Evolutionary conservation across 495 filamentous ascomycete genomes (phyloP), one percentile per base, ranked within the genome.

Genomic region (Gamarada debralockiae): DNA sequence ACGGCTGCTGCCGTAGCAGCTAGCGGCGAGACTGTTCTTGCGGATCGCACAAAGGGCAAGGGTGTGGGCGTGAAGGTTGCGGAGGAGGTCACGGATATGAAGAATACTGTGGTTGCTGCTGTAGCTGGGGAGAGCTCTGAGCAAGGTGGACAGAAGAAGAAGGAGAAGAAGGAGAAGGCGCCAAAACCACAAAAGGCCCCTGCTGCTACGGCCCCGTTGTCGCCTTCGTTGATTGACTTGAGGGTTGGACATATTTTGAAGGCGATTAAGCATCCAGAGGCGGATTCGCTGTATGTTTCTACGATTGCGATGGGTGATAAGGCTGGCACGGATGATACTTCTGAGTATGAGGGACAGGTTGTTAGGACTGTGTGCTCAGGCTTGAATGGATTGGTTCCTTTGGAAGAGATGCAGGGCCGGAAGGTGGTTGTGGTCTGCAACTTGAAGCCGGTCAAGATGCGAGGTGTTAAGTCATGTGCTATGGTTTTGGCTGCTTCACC

Each of bases 401-500:
- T 98, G 46, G 89, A 84, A 70, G 90, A 95, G 70, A 96, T 98
- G 95, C 93, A 98, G 69, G 82, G 79, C 63, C 86, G 95, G 62
- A 95, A 92, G 75, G 89, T 98, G 41, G 82, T 97, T 37, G 87
- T 89, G 10, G 91, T 98, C 20, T 95, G 90, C 75, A 98, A 98
- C 69, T 76, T 98, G 61, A 98, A 98, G 79, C 93, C 93, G 10
- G 93, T 96, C 58, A 97, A 92, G 61, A 97, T 98, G 93, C 85
- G 95, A 33, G 92, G 95, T 51, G 87, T 98, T 72, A 96, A 96
- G 75, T 93, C 88, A 42, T 80, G 75, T 31, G 93, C 93, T 51
- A 97, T 98, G 95, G 93, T 98, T 12, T 77, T 98, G 22, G 95
- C 95, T 14, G 93, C 93, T 14, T 97, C 92, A 12, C 93, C 92